Conservation (phyloP, 345 rosid species). For the Triadica sebifera region DNA sequence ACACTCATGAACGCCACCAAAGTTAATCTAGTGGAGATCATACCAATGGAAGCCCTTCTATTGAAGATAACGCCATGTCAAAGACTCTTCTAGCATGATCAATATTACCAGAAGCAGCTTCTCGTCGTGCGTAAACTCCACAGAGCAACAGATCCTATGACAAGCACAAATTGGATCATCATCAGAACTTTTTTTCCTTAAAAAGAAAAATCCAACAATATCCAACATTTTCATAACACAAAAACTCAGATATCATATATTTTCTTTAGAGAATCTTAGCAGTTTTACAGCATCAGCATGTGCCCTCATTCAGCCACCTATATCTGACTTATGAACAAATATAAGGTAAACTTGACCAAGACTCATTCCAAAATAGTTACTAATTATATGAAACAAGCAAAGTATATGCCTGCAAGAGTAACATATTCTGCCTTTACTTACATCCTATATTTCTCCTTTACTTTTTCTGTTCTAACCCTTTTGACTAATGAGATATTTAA, state of each 20-base stretch:
- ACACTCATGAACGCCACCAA: neutral
- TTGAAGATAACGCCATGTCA: slow-evolving; percentile 89
- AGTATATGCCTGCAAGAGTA: neutral
- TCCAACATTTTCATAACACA: neutral
- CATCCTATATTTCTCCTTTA: neutral
- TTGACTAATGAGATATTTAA: neutral
- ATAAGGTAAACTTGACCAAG: neutral
- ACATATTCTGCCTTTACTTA: neutral
- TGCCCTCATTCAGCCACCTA: neutral
- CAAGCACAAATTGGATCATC: slow-evolving; percentile 19
- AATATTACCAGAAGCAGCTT: slow-evolving; percentile 78
- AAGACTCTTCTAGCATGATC: slow-evolving; percentile 85
- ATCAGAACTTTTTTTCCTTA: neutral
- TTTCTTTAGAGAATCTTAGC: neutral
- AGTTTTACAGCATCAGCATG: neutral
- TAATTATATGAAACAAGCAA: neutral
- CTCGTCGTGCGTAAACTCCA: slow-evolving; percentile 93
- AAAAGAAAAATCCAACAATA: neutral
- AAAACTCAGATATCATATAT: neutral
- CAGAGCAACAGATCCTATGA: slow-evolving; percentile 79
- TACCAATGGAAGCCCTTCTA: slow-evolving; percentile 68
- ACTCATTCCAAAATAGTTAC: neutral
- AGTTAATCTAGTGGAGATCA: neutral
- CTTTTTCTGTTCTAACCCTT: neutral
- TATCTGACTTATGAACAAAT: neutral